Conservation (phyloP, 2,329 filamentous ascomycete species). For the Pyricularia grisea region DNA sequence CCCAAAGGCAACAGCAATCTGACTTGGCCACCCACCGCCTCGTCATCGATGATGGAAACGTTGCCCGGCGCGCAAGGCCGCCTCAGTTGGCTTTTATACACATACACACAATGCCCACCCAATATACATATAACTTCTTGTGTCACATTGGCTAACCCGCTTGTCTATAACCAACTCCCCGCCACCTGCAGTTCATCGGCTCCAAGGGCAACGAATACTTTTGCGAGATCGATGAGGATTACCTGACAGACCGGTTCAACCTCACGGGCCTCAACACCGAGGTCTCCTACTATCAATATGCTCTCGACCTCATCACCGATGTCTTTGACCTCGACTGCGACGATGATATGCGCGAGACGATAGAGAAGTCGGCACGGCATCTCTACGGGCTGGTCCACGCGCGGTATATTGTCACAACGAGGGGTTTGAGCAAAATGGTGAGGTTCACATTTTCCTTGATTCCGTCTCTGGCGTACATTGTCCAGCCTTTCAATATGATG, state of each 20-base stretch:
- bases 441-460: slow-evolving; percentile 15
- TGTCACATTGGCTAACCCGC: background rate
- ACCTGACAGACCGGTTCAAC: slow-evolving; percentile 96
- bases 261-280: slow-evolving; percentile 94
- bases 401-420: slow-evolving; percentile 90
- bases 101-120: background rate
- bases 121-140: background rate
- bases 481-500: too few species aligned
- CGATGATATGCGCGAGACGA: slow-evolving; percentile 95
- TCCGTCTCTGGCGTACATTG: background rate
- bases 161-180: background rate
- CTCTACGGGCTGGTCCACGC: slow-evolving; percentile 95
- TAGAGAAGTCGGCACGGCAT: slow-evolving; percentile 93
- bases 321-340: slow-evolving; percentile 98
- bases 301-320: slow-evolving; percentile 91
- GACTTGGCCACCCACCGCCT: background rate
- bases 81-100: too few species aligned
- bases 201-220: slow-evolving; percentile 98
- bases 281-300: slow-evolving; percentile 98
- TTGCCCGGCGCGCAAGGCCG: background rate
- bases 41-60: background rate
- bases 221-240: slow-evolving; percentile 98
- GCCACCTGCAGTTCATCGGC: slow-evolving; percentile 71
- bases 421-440: slow-evolving; percentile 95
- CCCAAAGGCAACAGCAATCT: background rate